Percentiles rank a stretch among this genome's conserved stretches.
These are phyloP conservation scores for Xylaria polymorpha DNA, from an alignment of 2,329 filamentous ascomycete genomes.

Conservation along the genomic window DNA sequence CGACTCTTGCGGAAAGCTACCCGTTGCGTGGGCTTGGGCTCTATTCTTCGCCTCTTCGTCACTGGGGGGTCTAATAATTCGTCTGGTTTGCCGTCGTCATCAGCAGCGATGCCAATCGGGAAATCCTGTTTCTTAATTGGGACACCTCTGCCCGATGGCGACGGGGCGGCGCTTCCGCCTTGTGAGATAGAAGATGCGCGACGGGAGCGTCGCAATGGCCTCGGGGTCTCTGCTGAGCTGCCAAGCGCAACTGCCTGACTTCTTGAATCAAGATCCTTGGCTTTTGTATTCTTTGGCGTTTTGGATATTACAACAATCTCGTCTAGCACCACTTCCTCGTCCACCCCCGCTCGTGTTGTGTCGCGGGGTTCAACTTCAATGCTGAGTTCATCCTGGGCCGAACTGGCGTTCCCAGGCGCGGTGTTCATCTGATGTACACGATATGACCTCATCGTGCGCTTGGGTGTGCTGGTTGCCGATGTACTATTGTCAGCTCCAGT, in stretches of 20 bases:
- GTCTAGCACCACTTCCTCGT: slow-evolving; percentile 15
- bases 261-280: neutral
- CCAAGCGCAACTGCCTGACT: neutral
- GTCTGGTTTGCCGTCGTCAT: slow-evolving; percentile 33
- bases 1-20: slow-evolving; percentile 44
- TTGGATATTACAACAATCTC: slow-evolving; percentile 17
- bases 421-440: slow-evolving; percentile 6
- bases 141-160: slow-evolving; percentile 20
- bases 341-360: neutral
- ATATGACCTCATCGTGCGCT: slow-evolving; percentile 10
- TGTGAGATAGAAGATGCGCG: slow-evolving; percentile 33
- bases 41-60: slow-evolving; percentile 44
- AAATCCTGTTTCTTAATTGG: slow-evolving; percentile 37
- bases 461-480: slow-evolving; percentile 15
- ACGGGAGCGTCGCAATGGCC: neutral
- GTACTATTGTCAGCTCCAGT: neutral
- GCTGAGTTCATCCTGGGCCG: slow-evolving; percentile 33
- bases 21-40: slow-evolving; percentile 44
- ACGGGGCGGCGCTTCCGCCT: slow-evolving; percentile 9
- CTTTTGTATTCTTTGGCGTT: neutral
- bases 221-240: slow-evolving; percentile 4
- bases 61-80: slow-evolving; percentile 37
- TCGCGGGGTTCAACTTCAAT: slow-evolving; percentile 1
- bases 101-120: slow-evolving; percentile 17
- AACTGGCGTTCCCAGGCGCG: neutral